Conservation (phyloP, 257 asterid species). For the Rhazya stricta region DNA sequence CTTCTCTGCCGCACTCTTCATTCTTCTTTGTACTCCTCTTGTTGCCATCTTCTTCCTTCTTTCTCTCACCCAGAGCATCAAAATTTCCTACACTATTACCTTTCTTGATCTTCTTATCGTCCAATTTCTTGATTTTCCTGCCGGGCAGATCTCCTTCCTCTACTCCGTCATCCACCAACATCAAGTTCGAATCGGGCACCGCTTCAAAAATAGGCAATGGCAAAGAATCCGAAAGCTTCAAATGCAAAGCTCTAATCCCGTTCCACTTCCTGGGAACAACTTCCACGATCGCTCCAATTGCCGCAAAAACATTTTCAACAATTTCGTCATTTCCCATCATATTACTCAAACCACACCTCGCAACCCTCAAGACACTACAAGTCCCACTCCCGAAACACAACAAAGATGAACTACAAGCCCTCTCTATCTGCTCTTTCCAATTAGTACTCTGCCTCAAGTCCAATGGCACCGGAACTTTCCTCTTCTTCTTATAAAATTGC, state of each 20-base stretch:
- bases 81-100: neutral
- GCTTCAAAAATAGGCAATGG: constrained; percentile 66
- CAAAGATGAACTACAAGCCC: constrained; percentile 43
- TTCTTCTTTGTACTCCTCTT: neutral
- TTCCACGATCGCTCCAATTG: constrained; percentile 41
- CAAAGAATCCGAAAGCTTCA: constrained; percentile 70
- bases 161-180: neutral
- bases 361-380: constrained; percentile 57
- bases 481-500: constrained; percentile 69
- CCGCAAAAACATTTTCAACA: constrained; percentile 61
- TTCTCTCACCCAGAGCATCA: neutral
- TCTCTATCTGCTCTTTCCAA: constrained; percentile 78
- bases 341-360: constrained; percentile 37
- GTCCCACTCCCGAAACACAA: constrained; percentile 71
- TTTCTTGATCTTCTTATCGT: constrained; percentile 1
- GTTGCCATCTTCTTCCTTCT: neutral
- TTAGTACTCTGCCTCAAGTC: constrained; percentile 39
- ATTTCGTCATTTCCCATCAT: constrained; percentile 35
- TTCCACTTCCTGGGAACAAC: constrained; percentile 63
- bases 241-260: constrained; percentile 65
- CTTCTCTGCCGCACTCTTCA: neutral
- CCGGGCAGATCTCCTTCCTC: neutral
- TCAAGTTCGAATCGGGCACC: neutral
- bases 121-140: neutral
- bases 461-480: constrained; percentile 58